Conservation (phyloP, 805 yeast genomes). For the Martiniozyma abietophila region DNA sequence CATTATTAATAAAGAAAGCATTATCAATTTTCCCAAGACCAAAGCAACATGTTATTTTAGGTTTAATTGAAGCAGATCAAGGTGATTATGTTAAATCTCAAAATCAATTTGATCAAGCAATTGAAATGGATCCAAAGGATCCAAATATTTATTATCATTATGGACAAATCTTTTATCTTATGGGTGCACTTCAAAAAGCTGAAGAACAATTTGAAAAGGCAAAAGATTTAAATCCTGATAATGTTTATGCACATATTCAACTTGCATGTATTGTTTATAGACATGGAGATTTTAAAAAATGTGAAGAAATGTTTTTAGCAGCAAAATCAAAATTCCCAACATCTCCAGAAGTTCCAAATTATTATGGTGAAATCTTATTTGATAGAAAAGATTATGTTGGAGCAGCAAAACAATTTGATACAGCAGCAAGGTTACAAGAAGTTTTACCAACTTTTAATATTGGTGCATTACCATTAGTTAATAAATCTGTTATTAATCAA, state of each 20-base stretch:
- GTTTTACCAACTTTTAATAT: slow-evolving; percentile 59
- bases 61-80: slow-evolving; percentile 74
- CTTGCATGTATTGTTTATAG: slow-evolving; percentile 87
- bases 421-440: slow-evolving; percentile 75
- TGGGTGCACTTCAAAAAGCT: slow-evolving; percentile 67
- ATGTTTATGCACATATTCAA: slow-evolving; percentile 83
- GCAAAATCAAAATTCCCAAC: slow-evolving; percentile 74
- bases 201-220: slow-evolving; percentile 67
- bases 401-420: slow-evolving; percentile 79
- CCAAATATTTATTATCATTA: slow-evolving; percentile 88
- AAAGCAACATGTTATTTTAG: slow-evolving; percentile 74
- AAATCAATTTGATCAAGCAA: slow-evolving; percentile 63
- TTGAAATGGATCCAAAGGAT: slow-evolving; percentile 54
- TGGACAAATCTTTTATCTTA: slow-evolving; percentile 84
- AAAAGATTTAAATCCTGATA: slow-evolving; percentile 60
- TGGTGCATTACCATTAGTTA: slow-evolving; percentile 83
- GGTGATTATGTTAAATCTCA: slow-evolving; percentile 52
- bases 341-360: slow-evolving; percentile 87
- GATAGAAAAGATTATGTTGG: slow-evolving; percentile 65
- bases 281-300: slow-evolving; percentile 49
- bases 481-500: slow-evolving; percentile 71
- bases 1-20: slow-evolving; percentile 55
- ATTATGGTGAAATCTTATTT: slow-evolving; percentile 87
- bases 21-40: slow-evolving; percentile 64
- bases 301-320: slow-evolving; percentile 55